Base-by-base conservation (phyloP, 305 asterid species). In the Nicotiana rustica region DNA sequence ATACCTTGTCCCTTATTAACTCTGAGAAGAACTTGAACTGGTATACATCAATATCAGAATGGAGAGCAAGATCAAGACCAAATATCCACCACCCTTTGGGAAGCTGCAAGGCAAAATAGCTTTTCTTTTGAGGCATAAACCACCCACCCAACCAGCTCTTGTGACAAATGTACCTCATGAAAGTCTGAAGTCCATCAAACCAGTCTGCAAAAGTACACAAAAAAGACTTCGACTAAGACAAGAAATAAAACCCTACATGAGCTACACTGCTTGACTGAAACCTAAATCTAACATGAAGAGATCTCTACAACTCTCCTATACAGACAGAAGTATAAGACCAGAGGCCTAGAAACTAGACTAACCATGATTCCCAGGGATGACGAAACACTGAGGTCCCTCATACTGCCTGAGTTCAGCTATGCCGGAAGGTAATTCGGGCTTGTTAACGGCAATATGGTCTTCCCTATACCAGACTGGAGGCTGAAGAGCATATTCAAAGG, bases 291-390 rank as follows among this genome's bases (percentile, higher is more conserved):
- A 15, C 18, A 17, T 56, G 19, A 56, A 57, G 19, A 33, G 47
- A 67, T 13, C 18, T 41, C 75, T 25, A 67, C 59, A 52, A 52
- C 59, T 35, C 12, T 67, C 38, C 49, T 29, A 33, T 67, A 8
- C 3, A 29, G 57, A 17, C 35, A 59, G 21, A 38, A 4, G 70
- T 61, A 44, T 44, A 78, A 18, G 35, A 38, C 14, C 41, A 52
- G 25, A 75, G 29, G 5, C 75, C n/a, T 36, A 62, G 64, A 62
- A 69, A 14, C 78, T 81, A 81, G 82, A 88, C 92, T 12, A 84
- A 96, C 98, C 99, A 85, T 95, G 99, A 90, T 96, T 96, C 87
- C 99, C 99, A 83, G 99, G 99, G 88, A 96, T 96, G 86, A 90
- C 85, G 52, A 95, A 96, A 88, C 97, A 93, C 87, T 93, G 99